Evolutionary conservation across 306 rosid genomes (phyloP), one percentile per base, ranked within the genome.

Genomic region (Medicago lupulina): DNA sequence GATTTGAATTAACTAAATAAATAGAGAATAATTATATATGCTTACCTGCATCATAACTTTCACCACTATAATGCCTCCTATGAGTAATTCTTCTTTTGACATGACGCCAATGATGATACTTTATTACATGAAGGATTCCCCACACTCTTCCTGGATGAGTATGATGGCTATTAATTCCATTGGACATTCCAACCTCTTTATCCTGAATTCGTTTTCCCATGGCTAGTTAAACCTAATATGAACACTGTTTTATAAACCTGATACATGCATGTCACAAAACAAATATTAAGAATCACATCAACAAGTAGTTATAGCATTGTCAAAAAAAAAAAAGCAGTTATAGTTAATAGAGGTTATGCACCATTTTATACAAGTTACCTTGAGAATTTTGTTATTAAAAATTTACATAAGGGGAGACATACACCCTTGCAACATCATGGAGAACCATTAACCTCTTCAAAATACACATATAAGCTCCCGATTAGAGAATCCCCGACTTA

Each of bases 61-160:
- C 81, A 28, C 19, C 81, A 36, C 59, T 59, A 21, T n/a, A 23
- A 21, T 16, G 73, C 59, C 18, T 88, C 59, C 12, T 85, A 18
- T 81, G 83, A 53, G 79, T 62, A 8, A 83, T 73, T 59, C 80
- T 86, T 80, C 79, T 90, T 85, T 84, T 88, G 58, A 83, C 85
- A 57, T 86, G 83, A 61, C 80, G 87, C 98, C 92, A 90, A 16
- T 88, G 85, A 19, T 88, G 86, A 46, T 92, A 86, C 77, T 83
- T 92, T 6, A 90, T 85, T 18, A 88, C 2, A 47, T 87, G 86
- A 68, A 90, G 81, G 23, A 92, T 73, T 23, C 87, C 86, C 92
- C 92, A 85, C 3, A 75, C 78, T 50, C 91, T 67, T 68, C 92
- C 88, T 23, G 85, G 77, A 41, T 83, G 85, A 75, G 59, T 41